Evolutionary conservation across 371 early-diverging fungal species (phyloP).

Genomic region (Zychaea mexicana): DNA sequence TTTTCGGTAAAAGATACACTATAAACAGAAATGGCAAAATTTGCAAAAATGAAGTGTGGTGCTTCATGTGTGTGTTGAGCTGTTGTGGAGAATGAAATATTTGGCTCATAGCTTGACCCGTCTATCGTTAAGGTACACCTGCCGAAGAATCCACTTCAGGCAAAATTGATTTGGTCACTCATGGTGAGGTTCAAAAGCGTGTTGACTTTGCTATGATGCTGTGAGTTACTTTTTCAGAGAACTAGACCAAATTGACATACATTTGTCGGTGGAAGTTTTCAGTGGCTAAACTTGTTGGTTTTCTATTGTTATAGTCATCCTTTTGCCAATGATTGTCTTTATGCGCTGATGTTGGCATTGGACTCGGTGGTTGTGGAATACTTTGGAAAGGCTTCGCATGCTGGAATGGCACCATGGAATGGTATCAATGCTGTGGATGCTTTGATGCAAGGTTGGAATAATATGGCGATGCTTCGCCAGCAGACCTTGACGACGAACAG

Average conservation of each 20-base stretch:
- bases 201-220: slow-evolving; percentile 79
- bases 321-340: slow-evolving; percentile 28
- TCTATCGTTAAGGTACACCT: slow-evolving; percentile 66
- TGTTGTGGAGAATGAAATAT: too few species aligned
- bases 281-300: too few species aligned
- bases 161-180: slow-evolving; percentile 67
- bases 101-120: too few species aligned
- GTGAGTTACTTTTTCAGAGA: slow-evolving; percentile 39
- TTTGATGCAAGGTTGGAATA: slow-evolving; percentile 58
- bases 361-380: slow-evolving; percentile 53
- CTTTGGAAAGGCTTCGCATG: slow-evolving; percentile 67
- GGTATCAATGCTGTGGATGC: slow-evolving; percentile 82
- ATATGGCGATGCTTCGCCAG: slow-evolving; percentile 69
- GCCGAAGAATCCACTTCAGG: slow-evolving; percentile 78
- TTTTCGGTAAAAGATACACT: slow-evolving; percentile 72
- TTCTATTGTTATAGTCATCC: slow-evolving; percentile 28
- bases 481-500: slow-evolving; percentile 62
- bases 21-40: too few species aligned
- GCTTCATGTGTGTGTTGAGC: too few species aligned
- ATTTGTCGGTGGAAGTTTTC: too few species aligned
- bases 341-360: slow-evolving; percentile 45
- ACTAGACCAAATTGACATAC: slow-evolving; percentile 21
- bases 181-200: slow-evolving; percentile 58
- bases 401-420: slow-evolving; percentile 61
- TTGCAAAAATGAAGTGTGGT: too few species aligned